A percentile compares a stretch with the other conserved stretches of the same genome.
phyloP scores from a whole-genome alignment of 2,329 filamentous ascomycete genomes.

The Penicillium sp. region DNA sequence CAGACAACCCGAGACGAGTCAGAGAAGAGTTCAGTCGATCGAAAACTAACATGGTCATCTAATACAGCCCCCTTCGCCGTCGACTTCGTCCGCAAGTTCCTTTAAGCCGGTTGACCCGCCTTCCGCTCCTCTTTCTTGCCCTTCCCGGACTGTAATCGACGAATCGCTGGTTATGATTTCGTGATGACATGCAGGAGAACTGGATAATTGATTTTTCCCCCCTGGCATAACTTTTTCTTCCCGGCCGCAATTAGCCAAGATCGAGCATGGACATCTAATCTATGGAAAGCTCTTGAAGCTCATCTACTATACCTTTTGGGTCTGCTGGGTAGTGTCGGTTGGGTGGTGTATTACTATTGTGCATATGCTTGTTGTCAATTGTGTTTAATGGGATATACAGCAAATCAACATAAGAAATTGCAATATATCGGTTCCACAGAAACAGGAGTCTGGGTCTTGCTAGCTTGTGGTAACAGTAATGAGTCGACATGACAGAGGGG shows the following conservation, averaged over 20 bases:
- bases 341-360: slow-evolving; percentile 40
- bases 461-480: not conserved
- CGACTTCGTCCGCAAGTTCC: slow-evolving; percentile 50
- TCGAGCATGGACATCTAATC: not conserved
- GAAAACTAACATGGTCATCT: not conserved
- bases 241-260: not conserved
- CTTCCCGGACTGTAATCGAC: slow-evolving; percentile 4
- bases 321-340: slow-evolving; percentile 13
- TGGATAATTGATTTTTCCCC: slow-evolving; percentile 2
- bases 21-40: not conserved
- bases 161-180: slow-evolving; percentile 11
- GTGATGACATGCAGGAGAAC: slow-evolving; percentile 5
- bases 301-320: slow-evolving; percentile 4
- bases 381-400: slow-evolving; percentile 22
- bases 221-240: not conserved
- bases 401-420: slow-evolving; percentile 17
- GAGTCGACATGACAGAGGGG: not conserved
- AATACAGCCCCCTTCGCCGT: slow-evolving; percentile 50
- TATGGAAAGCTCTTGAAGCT: not conserved
- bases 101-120: slow-evolving; percentile 34
- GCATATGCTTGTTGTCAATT: slow-evolving; percentile 28
- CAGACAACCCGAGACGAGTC: not conserved
- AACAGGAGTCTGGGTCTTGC: no score
- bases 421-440: slow-evolving; percentile 1
- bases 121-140: not conserved